These are phyloP conservation scores for Ustilago tritici DNA, from an alignment of 1,284 basidiomycete genomes.

Conservation along the genomic window DNA sequence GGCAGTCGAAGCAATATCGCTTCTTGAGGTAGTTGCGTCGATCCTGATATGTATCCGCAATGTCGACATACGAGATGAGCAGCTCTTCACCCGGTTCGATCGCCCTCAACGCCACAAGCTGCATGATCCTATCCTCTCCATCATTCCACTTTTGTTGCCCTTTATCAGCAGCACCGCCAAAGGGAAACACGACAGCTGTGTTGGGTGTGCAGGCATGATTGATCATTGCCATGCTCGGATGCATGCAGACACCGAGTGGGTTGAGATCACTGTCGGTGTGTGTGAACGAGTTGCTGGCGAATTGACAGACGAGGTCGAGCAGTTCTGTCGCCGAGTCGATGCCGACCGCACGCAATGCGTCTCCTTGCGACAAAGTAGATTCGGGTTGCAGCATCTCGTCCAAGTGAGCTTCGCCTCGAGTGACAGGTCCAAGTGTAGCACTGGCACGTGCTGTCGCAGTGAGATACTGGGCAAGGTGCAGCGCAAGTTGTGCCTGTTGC, in stretches of 20 bases:
- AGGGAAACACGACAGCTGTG: constrained; percentile 87
- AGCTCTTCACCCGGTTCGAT: constrained; percentile 70
- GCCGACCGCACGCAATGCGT: constrained; percentile 40
- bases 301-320: constrained; percentile 73
- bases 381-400: constrained; percentile 42
- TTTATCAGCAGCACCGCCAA: constrained; percentile 66
- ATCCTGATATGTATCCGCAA: constrained; percentile 75
- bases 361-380: constrained; percentile 32
- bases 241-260: constrained; percentile 82
- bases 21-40: constrained; percentile 77
- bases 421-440: constrained; percentile 26
- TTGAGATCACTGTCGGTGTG: constrained; percentile 74
- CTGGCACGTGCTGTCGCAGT: constrained; percentile 33
- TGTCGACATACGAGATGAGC: constrained; percentile 85
- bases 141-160: constrained; percentile 42
- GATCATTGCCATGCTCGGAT: constrained; percentile 81
- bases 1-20: constrained; percentile 84
- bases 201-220: constrained; percentile 95
- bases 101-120: constrained; percentile 70
- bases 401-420: constrained; percentile 26
- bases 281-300: constrained; percentile 88
- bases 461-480: constrained; percentile 42
- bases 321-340: constrained; percentile 42
- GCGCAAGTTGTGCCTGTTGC: constrained; percentile 34
- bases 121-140: constrained; percentile 72